A percentile compares a stretch with the other conserved stretches of the same genome.
Evolutionary conservation across 345 rosid species (phyloP).

Genomic region (Iberis pinnata): DNA sequence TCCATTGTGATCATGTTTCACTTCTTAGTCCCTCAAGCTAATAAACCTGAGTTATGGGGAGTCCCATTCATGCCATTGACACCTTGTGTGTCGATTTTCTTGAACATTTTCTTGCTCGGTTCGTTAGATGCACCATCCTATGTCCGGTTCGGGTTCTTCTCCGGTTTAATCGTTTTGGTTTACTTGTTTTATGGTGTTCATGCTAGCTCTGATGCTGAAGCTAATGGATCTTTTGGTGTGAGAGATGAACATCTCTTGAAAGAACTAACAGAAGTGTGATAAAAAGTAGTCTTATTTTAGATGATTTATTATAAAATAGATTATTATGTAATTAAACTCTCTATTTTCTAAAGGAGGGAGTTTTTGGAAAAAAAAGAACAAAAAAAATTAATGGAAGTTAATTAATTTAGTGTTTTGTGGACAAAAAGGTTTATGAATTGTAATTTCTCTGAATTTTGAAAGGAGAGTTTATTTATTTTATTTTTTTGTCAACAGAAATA

Average conservation of each 20-base stretch:
- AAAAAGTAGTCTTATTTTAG: neutral
- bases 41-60: conserved; percentile 81
- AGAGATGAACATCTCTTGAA: conserved; percentile 36
- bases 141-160: conserved; percentile 60
- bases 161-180: conserved; percentile 49
- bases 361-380: no score
- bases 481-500: no score
- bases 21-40: conserved; percentile 50
- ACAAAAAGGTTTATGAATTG: no score
- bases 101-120: conserved; percentile 77
- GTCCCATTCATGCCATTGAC: conserved; percentile 92
- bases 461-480: no score
- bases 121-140: conserved; percentile 63
- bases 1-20: conserved; percentile 44
- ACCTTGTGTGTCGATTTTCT: conserved; percentile 69
- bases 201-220: conserved; percentile 81
- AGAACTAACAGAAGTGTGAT: conserved; percentile 45
- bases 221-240: conserved; percentile 32
- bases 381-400: neutral
- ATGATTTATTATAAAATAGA: neutral
- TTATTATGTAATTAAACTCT: conserved; percentile 21
- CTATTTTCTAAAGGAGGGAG: conserved; percentile 3
- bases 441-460: no score
- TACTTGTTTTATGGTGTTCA: conserved; percentile 83
- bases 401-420: no score